A percentile compares a stretch with the other conserved stretches of the same genome.
These are phyloP conservation scores for Excoecaria cochinchinensis DNA, from an alignment of 345 rosid genomes.

Conservation along the genomic window DNA sequence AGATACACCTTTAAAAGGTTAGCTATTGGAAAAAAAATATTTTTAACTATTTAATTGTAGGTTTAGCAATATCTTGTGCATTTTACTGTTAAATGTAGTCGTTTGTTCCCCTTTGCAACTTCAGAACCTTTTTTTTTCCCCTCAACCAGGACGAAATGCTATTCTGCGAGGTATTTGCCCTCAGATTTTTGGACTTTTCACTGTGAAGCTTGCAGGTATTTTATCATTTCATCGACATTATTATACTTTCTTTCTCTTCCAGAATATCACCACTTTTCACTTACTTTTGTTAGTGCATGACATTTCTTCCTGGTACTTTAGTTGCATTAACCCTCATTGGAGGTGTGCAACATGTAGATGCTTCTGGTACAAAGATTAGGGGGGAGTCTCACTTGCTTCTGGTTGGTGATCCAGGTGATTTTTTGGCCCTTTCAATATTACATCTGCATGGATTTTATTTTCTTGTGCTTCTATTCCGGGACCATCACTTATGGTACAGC, in stretches of 20 bases:
- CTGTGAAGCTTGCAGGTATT: slow-evolving; percentile 95
- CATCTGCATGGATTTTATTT: background rate
- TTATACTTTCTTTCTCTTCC: background rate
- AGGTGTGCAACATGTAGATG: slow-evolving; percentile 95
- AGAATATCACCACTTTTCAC: background rate
- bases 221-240: slow-evolving; percentile 10
- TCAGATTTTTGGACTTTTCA: slow-evolving; percentile 95
- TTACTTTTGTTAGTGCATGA: background rate
- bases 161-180: slow-evolving; percentile 87
- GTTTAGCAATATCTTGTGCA: background rate
- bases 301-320: slow-evolving; percentile 31
- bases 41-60: background rate
- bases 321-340: slow-evolving; percentile 92
- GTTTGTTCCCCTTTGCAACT: background rate
- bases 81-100: background rate
- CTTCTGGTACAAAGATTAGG: slow-evolving; percentile 90
- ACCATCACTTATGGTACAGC: background rate
- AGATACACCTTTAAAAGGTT: slow-evolving; percentile 75
- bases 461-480: slow-evolving; percentile 4
- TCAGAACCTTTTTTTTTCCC: background rate
- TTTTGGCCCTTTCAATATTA: slow-evolving; percentile 8
- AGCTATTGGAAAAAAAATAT: background rate
- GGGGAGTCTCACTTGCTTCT: slow-evolving; percentile 98
- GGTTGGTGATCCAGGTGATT: slow-evolving; percentile 91
- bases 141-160: slow-evolving; percentile 71